Evolutionary conservation across 495 filamentous ascomycete genomes (phyloP), one percentile per base, ranked within the genome.

Genomic region (Opeltia flavorubescens): DNA sequence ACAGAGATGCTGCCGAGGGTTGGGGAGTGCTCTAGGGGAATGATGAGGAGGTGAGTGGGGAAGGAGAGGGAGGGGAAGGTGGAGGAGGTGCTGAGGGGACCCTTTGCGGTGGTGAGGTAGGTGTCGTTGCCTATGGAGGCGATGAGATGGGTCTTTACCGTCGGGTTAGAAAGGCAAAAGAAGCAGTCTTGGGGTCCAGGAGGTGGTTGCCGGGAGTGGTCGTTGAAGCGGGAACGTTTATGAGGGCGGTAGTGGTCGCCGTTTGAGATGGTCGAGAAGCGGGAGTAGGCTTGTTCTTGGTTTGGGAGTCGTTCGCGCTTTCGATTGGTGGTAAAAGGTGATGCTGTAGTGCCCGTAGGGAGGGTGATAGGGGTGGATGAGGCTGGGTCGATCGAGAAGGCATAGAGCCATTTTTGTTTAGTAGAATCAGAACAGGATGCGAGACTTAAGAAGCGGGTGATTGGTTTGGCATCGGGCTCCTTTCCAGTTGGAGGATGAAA

Each of bases 71-170:
- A 68, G 3, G 74, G 67, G 57, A 83, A 93, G 8, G 77, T 85
- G 9, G 71, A 62, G 0, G 69, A 54, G 1, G 80, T 80, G 0
- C 81, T 78, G 9, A 98, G 74, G 4, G 91, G 88, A 0, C 91
- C 91, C 64, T 94, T 95, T 39, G 93, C 86, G 26, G 79, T 91
- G 40, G 89, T 91, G 34, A 96, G 67, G 60, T 96, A 96, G 44
- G 76, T 61, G 40, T 94, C 83, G 24, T 80, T 74, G 38, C 82
- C 91, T 54, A 98, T 87, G 21, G 80, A 85, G 51, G 81, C 80
- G 54, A 95, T 81, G 57, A 96, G 84, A 61, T 98, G 89, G 0
- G 81, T 83, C 29, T 83, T 80, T 24, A 93, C 63, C 45, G 78
- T 80, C 15, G 80, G 76, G 58, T 91, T 95, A 7, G 81, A 83